These are phyloP conservation scores for Suillus paluster DNA, from an alignment of 768 basidiomycete genomes.

Conservation along the genomic window DNA sequence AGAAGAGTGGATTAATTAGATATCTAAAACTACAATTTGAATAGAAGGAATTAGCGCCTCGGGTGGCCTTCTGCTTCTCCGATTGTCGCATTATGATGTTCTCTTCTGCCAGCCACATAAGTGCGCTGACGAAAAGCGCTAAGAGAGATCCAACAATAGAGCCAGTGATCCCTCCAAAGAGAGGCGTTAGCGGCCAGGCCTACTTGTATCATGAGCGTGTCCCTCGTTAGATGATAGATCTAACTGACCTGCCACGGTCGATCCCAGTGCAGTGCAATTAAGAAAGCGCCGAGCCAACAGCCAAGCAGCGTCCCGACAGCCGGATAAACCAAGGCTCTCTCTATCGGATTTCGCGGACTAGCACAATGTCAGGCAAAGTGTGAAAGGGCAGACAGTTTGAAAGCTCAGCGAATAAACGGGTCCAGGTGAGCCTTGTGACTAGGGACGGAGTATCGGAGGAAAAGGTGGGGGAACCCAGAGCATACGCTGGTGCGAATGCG, in stretches of 20 bases:
- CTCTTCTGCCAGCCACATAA: too few relatives aligned
- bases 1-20: too few relatives aligned
- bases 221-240: neutral
- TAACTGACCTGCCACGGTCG: slow-evolving; percentile 90
- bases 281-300: slow-evolving; percentile 80
- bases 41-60: too few relatives aligned
- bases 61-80: too few relatives aligned
- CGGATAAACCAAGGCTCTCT: slow-evolving; percentile 82
- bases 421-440: slow-evolving; percentile 68
- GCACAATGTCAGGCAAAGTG: slow-evolving; percentile 8
- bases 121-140: slow-evolving; percentile 52
- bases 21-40: too few relatives aligned
- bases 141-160: slow-evolving; percentile 63
- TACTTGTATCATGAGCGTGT: slow-evolving; percentile 32
- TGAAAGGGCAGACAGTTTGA: slow-evolving; percentile 26
- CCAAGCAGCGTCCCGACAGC: slow-evolving; percentile 73
- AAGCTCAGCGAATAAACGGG: slow-evolving; percentile 79
- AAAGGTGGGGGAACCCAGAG: slow-evolving; percentile 64
- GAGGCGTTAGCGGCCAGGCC: slow-evolving; percentile 85
- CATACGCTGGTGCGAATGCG: too few relatives aligned
- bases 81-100: too few relatives aligned
- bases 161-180: slow-evolving; percentile 72
- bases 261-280: slow-evolving; percentile 95
- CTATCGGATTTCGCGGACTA: slow-evolving; percentile 66
- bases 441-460: slow-evolving; percentile 47